A percentile compares a stretch with the other conserved stretches of the same genome.
Conservation (phyloP, 305 asterid genomes). For the Lippia alba region DNA sequence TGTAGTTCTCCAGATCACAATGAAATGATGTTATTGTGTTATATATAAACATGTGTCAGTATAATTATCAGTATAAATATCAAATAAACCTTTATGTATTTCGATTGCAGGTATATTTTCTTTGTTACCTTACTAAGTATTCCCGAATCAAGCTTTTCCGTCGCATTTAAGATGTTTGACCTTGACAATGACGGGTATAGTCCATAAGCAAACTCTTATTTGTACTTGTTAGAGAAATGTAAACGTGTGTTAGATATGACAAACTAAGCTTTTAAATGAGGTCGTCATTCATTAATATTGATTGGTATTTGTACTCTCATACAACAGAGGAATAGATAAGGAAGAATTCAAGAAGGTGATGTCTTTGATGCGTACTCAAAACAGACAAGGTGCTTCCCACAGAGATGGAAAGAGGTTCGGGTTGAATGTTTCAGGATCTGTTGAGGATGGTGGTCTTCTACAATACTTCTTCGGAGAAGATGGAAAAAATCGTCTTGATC, state of each 20-base stretch:
- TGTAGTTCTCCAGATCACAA: too few species aligned
- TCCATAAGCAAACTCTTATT: neutral
- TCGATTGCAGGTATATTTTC: conserved; percentile 71
- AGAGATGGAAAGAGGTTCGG: conserved; percentile 80
- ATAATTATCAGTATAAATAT: too few species aligned
- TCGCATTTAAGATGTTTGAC: conserved; percentile 88
- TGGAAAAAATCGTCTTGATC: conserved; percentile 65
- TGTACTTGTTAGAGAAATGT: too few species aligned
- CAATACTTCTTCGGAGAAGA: conserved; percentile 82
- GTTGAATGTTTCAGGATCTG: conserved; percentile 67
- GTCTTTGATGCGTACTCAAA: conserved; percentile 79
- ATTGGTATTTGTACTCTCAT: conserved; percentile 18
- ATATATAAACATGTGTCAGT: too few species aligned
- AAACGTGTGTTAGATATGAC: neutral
- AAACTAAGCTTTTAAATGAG: too few species aligned
- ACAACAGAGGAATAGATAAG: conserved; percentile 72
- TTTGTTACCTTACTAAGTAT: conserved; percentile 82
- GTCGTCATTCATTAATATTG: conserved; percentile 11
- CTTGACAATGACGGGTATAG: conserved; percentile 71
- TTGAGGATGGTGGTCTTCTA: conserved; percentile 76
- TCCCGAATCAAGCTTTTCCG: conserved; percentile 86
- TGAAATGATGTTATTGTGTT: too few species aligned
- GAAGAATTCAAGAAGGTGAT: conserved; percentile 88
- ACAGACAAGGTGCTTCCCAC: conserved; percentile 80
- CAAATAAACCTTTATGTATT: too few species aligned